Evolutionary conservation across 1,139 yeast species (phyloP).

Genomic region (Barnettozyma hawaiiensis): DNA sequence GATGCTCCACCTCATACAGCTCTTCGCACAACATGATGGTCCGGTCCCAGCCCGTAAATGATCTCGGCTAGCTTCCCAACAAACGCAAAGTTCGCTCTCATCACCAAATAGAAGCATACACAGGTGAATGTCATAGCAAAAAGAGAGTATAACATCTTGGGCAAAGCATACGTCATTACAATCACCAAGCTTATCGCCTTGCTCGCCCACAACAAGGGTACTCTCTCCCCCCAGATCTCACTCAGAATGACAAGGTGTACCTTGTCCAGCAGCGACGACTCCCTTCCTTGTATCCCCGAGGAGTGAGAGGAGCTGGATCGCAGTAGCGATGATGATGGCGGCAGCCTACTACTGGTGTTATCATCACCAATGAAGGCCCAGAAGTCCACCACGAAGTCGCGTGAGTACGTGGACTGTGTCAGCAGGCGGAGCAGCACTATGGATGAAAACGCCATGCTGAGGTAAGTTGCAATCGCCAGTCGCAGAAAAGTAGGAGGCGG

Average conservation of each 20-base stretch:
- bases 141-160: not conserved
- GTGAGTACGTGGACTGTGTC: not conserved
- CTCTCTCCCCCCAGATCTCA: not conserved
- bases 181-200: not conserved
- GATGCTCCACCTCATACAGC: not conserved
- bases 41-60: not conserved
- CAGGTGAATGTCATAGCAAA: not conserved
- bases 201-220: not conserved
- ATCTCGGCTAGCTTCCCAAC: not conserved
- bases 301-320: too few relatives aligned
- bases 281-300: not conserved
- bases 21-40: not conserved
- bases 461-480: not conserved
- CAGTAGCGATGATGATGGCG: too few relatives aligned
- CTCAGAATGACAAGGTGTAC: not conserved
- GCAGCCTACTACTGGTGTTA: too few relatives aligned
- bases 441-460: not conserved
- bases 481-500: not conserved
- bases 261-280: not conserved
- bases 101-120: not conserved
- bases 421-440: not conserved
- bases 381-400: not conserved
- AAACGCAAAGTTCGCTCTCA: conserved; percentile 1
- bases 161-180: conserved; percentile 1
- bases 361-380: not conserved